Percentiles rank a stretch among this genome's conserved stretches.
phyloP scores from a whole-genome alignment of 2,329 filamentous ascomycete species.

The Bipolaris victoriae region DNA sequence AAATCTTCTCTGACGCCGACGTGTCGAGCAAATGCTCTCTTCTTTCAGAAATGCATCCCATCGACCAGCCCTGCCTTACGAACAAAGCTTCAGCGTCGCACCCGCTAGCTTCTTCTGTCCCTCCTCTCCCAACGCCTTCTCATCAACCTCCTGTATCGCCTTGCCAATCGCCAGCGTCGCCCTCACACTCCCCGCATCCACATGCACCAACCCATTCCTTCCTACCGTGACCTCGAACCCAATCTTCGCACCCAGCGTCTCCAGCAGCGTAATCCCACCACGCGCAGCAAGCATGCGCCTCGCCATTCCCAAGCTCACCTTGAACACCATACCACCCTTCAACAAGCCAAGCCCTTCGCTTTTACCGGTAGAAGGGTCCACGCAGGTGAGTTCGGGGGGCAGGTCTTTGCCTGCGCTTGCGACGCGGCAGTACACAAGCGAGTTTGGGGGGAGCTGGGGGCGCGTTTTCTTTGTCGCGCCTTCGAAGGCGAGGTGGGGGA shows the following conservation, averaged over 20 bases:
- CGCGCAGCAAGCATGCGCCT: constrained; percentile 71
- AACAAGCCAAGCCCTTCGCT: constrained; percentile 85
- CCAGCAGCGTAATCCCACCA: constrained; percentile 71
- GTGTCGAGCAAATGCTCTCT: not conserved
- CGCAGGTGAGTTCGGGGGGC: constrained; percentile 89
- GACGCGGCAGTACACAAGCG: constrained; percentile 88
- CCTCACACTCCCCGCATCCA: constrained; percentile 76
- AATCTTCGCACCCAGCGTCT: constrained; percentile 80
- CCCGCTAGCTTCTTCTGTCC: constrained; percentile 74
- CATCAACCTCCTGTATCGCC: constrained; percentile 79
- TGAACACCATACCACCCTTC: constrained; percentile 83
- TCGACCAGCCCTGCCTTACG: constrained; percentile 8
- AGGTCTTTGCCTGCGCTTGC: constrained; percentile 66
- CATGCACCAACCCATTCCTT: constrained; percentile 90
- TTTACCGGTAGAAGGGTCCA: constrained; percentile 84
- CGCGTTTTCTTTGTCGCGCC: constrained; percentile 89
- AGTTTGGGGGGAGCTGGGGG: constrained; percentile 74
- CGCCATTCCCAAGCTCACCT: constrained; percentile 81
- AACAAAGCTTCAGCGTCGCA: constrained; percentile 66
- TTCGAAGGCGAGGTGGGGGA: constrained; percentile 92
- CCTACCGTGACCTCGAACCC: constrained; percentile 94
- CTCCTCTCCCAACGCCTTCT: constrained; percentile 66
- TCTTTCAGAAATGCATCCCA: not conserved
- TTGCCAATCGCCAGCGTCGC: constrained; percentile 79
- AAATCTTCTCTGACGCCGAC: too few species aligned